Percentiles rank a stretch among this genome's conserved stretches.
Conservation (phyloP, 345 rosid species). For the Brassica carinata region DNA sequence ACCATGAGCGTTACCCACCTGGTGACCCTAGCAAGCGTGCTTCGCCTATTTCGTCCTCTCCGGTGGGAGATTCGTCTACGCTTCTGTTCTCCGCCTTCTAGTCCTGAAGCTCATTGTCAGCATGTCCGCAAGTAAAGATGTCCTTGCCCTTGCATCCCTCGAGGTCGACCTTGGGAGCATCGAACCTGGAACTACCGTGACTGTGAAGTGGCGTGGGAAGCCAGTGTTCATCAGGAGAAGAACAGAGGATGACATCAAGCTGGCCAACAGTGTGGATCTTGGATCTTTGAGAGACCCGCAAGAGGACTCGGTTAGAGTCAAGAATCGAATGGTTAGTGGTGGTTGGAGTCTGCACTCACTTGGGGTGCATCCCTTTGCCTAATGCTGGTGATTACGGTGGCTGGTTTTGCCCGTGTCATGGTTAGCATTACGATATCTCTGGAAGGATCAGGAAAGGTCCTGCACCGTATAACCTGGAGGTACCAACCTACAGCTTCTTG, state of each 20-base stretch:
- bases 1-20: slow-evolving; percentile 88
- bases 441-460: slow-evolving; percentile 96
- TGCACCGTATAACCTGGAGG: slow-evolving; percentile 91
- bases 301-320: slow-evolving; percentile 71
- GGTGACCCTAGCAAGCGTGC: slow-evolving; percentile 97
- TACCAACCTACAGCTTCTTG: slow-evolving; percentile 87
- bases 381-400: slow-evolving; percentile 98
- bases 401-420: slow-evolving; percentile 99
- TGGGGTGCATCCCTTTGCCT: slow-evolving; percentile 97
- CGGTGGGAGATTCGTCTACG: slow-evolving; percentile 90
- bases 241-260: slow-evolving; percentile 85
- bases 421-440: slow-evolving; percentile 91
- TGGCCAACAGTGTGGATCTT: slow-evolving; percentile 82
- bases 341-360: slow-evolving; percentile 93
- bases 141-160: slow-evolving; percentile 87
- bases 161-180: slow-evolving; percentile 95
- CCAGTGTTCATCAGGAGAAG: slow-evolving; percentile 93
- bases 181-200: slow-evolving; percentile 86
- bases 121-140: slow-evolving; percentile 97
- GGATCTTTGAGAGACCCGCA: slow-evolving; percentile 88
- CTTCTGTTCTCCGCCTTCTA: slow-evolving; percentile 79
- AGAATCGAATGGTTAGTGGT: slow-evolving; percentile 93
- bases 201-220: slow-evolving; percentile 98
- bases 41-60: slow-evolving; percentile 90
- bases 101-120: slow-evolving; percentile 81